Evolutionary conservation across 176 grass and related monocot genomes (phyloP), one percentile per base, ranked within the genome.

Genomic region (Oryza meyeriana): DNA sequence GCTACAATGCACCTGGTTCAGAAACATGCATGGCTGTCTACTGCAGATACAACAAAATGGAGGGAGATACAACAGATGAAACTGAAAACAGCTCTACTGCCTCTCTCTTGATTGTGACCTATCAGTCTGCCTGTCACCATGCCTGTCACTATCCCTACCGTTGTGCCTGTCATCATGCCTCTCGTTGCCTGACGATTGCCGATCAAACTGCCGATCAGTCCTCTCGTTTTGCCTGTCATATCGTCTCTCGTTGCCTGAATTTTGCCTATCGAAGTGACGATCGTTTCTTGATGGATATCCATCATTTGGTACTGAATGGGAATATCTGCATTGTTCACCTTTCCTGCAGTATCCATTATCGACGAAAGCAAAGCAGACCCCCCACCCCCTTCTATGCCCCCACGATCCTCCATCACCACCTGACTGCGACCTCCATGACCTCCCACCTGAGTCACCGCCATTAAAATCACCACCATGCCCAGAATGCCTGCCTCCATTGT

Each of bases 31-130:
- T 63, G 41, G 55, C 55, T 66, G 65, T 59, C 73, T 83, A 79
- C 72, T 79, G 83, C 78, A 86, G 80, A 83, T 79, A 90, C 88
- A 90, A 90, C 88, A 90, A 70, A 90, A 78, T 1, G 27, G 57
- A 80, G 55, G 39, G 64, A 62, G 62, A 55, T 35, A 31, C 33
- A 88, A 42, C 48, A 26, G 20, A 76, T 16, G 47, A 74, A 83
- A 72, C 47, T 11, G 31, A 62, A 47, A 76, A 27, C 4, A 50
- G 45, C 50, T 65, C 41, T 88, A 88, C 44, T 45, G 74, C 61
- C 78, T 61, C 74, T 85, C 84, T 79, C 79, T 69, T 79, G 88
- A 90, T 72, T 86, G 83, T 40, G 79, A 78, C 45, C 79, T 83
- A 83, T 85, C 83, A 72, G 41, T 22, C 67, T 86, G 74, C 74